Conservation (phyloP, 441 rosid genomes). For the Eruca vesicaria region DNA sequence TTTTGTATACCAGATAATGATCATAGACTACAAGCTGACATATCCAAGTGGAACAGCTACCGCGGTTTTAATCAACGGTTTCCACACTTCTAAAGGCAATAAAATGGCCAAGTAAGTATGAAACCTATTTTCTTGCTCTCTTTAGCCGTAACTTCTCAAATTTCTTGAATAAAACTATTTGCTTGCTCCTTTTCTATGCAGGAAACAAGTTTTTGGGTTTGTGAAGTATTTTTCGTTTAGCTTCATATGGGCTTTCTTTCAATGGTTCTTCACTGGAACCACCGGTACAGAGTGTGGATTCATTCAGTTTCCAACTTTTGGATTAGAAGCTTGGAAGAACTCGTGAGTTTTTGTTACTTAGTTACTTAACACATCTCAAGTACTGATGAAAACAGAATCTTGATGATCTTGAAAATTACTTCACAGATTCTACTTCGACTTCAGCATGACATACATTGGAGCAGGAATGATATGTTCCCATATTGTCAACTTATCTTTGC, state of each 20-base stretch:
- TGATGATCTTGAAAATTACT: slow-evolving; percentile 20
- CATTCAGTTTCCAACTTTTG: slow-evolving; percentile 78
- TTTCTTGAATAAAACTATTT: neutral
- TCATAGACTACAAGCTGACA: slow-evolving; percentile 73
- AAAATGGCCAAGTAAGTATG: slow-evolving; percentile 81
- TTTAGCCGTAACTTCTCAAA: neutral
- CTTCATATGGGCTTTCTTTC: slow-evolving; percentile 94
- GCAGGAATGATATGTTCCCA: slow-evolving; percentile 95
- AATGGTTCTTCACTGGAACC: slow-evolving; percentile 76
- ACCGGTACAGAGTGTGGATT: slow-evolving; percentile 64
- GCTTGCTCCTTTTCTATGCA: slow-evolving; percentile 32
- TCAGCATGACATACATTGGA: slow-evolving; percentile 81
- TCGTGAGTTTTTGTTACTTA: slow-evolving; percentile 46
- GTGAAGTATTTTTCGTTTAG: slow-evolving; percentile 69
- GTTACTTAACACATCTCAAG: neutral
- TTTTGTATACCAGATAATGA: slow-evolving; percentile 59
- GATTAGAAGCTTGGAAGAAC: slow-evolving; percentile 65
- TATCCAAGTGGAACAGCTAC: slow-evolving; percentile 98
- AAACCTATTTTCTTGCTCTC: neutral
- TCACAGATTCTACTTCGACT: slow-evolving; percentile 87
- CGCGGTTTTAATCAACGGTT: slow-evolving; percentile 89
- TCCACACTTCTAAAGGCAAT: slow-evolving; percentile 83
- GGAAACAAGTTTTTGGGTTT: slow-evolving; percentile 88
- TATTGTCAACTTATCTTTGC: slow-evolving; percentile 78
- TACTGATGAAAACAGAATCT: slow-evolving; percentile 17